phyloP scores from a whole-genome alignment of 2,329 filamentous ascomycete species.

The Penicillium sp. region DNA sequence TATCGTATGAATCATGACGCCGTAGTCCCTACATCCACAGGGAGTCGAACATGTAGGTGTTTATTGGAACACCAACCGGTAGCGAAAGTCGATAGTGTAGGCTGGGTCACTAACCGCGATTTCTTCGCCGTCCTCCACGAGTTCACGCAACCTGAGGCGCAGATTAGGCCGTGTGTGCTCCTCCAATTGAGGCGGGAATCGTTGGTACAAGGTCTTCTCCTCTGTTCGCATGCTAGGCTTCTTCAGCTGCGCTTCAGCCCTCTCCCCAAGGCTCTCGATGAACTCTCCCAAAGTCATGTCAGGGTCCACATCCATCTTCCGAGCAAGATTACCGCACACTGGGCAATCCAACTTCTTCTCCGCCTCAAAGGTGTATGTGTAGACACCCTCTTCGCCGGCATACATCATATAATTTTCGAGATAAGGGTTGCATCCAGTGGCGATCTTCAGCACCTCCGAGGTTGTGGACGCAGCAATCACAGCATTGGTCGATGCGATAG shows the following conservation, averaged over 20 bases:
- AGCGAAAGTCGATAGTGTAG: conserved; percentile 74
- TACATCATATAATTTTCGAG: conserved; percentile 99
- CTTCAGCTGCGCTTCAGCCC: conserved; percentile 91
- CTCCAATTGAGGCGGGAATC: conserved; percentile 79
- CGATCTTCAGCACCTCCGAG: conserved; percentile 96
- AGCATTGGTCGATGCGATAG: conserved; percentile 96
- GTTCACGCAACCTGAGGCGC: conserved; percentile 73
- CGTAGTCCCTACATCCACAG: background rate
- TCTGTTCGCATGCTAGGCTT: conserved; percentile 84
- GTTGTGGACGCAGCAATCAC: conserved; percentile 95
- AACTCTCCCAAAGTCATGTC: conserved; percentile 79
- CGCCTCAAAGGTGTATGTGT: conserved; percentile 96
- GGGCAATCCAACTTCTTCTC: conserved; percentile 94
- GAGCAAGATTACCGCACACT: conserved; percentile 84
- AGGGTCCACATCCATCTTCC: conserved; percentile 74
- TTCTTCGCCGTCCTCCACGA: conserved; percentile 83
- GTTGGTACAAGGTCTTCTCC: conserved; percentile 88
- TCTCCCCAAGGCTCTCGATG: conserved; percentile 79
- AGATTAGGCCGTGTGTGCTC: conserved; percentile 85
- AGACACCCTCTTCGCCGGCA: conserved; percentile 91
- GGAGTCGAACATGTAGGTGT: too few relatives aligned
- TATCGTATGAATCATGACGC: conserved; percentile 16
- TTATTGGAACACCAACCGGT: conserved; percentile 58
- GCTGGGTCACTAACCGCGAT: conserved; percentile 93
- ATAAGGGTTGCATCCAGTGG: conserved; percentile 78